Evolutionary conservation across 2,329 filamentous ascomycete species (phyloP).

Genomic region (Hymenoscyphus albidus): DNA sequence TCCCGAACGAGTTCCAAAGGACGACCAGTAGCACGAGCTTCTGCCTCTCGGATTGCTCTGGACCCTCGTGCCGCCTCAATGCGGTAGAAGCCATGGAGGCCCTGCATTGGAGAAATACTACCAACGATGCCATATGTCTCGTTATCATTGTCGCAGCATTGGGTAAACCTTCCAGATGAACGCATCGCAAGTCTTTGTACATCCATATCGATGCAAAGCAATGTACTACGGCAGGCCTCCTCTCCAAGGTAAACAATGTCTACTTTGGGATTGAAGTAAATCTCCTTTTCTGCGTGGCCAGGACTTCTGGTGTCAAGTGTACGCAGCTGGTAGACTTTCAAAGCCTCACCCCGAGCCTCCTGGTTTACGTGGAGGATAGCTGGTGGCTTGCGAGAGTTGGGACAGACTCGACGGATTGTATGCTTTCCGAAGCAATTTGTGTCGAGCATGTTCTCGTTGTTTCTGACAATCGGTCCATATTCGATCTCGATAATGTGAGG

Average conservation of each 20-base stretch:
- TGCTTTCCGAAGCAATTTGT: neutral
- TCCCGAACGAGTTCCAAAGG: neutral
- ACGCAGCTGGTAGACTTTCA: neutral
- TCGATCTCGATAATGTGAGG: constrained; percentile 11
- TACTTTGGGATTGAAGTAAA: constrained; percentile 12
- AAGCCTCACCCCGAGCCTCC: constrained; percentile 3
- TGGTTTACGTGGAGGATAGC: neutral
- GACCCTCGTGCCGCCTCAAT: neutral
- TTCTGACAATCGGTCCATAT: neutral
- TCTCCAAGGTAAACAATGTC: constrained; percentile 17
- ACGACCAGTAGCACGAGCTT: neutral
- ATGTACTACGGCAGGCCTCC: constrained; percentile 10
- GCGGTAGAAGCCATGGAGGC: constrained; percentile 14
- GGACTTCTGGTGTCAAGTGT: neutral
- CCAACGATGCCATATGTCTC: constrained; percentile 2
- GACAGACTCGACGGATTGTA: neutral
- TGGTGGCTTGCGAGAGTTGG: neutral
- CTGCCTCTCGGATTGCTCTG: neutral
- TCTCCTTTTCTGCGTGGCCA: neutral
- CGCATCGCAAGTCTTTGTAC: constrained; percentile 12
- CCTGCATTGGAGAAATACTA: constrained; percentile 9
- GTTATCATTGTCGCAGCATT: constrained; percentile 10
- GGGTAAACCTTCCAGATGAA: neutral
- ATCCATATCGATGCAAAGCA: neutral
- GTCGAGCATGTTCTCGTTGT: neutral